phyloP scores from a whole-genome alignment of 441 rosid genomes.

The Croton laevigatus region DNA sequence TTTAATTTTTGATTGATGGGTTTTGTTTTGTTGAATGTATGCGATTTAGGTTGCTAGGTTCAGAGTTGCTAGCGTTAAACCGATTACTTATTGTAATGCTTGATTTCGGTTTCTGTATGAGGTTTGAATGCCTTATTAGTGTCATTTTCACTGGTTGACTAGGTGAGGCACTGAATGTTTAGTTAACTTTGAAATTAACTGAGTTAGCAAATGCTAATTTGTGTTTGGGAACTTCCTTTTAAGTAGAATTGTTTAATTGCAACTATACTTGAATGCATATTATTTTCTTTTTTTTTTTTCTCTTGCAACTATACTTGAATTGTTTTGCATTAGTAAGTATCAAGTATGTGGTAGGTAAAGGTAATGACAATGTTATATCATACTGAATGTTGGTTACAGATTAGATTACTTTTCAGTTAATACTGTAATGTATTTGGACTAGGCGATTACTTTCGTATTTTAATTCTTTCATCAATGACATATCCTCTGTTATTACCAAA shows the following conservation, averaged over 20 bases:
- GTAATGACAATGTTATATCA: not conserved
- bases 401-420: not conserved
- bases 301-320: not conserved
- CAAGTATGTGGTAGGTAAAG: not conserved
- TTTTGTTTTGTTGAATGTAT: not conserved
- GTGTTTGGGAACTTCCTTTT: not conserved
- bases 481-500: not conserved
- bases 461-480: not conserved
- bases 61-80: not conserved
- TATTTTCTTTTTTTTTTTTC: not conserved
- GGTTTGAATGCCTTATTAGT: slow-evolving; percentile 9
- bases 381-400: not conserved
- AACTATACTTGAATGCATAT: not conserved
- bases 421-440: not conserved
- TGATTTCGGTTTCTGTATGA: slow-evolving; percentile 8
- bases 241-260: not conserved
- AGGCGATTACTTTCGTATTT: not conserved
- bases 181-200: not conserved
- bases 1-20: slow-evolving; percentile 1
- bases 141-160: not conserved
- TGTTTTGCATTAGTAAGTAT: not conserved
- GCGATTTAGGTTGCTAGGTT: slow-evolving; percentile 20
- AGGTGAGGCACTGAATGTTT: not conserved
- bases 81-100: not conserved
- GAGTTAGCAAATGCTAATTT: not conserved